Evolutionary conservation across 805 yeast genomes (phyloP), one percentile per base, ranked within the genome.

Genomic region (Candida suzukii): DNA sequence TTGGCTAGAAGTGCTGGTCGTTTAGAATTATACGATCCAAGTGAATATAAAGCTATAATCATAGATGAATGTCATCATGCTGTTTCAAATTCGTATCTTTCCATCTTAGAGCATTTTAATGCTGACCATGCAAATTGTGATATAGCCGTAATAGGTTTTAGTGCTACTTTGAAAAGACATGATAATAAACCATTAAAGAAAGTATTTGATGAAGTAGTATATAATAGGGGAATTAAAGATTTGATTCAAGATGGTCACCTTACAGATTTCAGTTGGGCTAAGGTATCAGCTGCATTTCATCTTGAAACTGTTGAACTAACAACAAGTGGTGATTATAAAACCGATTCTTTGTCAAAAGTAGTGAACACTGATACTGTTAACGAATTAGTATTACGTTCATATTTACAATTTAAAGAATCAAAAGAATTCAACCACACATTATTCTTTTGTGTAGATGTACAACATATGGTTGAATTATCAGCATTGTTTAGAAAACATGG

Each of bases 41-140:
- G 41, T 2, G 74, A 75, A n/a, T 82, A 73, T 63, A 83, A 86
- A 54, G 68, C 88, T 26, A 74, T 91, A 16, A 78, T 90, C 18
- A 68, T 90, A 2, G 98, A 90, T 61, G 98, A 90, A 57, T 95
- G 96, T 32, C 98, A 90, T 55, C 97, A 90, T 60, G 81, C 95
- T 0, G 83, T 85, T 1, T 88, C 96, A 0, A 54, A 58, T 14
- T 70, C 88, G 1, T 91, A 90, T 65, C 35, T 61, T 16, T 67
- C 70, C 25, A 68, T 88, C 1, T 56, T 87, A 40, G 57, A 66
- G 3, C 69, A 85, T 52, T 87, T 90, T 51, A 65, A 66, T 0
- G 80, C 81, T 8, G 50, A 58, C 31, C 51, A 54, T 1, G 48
- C 63, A 0, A 56, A 64, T 0, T 64, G 76, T 42, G 61, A 62